These are phyloP conservation scores for Tuctoria greenei DNA, from an alignment of 176 grass and related monocot species.

Conservation along the genomic window DNA sequence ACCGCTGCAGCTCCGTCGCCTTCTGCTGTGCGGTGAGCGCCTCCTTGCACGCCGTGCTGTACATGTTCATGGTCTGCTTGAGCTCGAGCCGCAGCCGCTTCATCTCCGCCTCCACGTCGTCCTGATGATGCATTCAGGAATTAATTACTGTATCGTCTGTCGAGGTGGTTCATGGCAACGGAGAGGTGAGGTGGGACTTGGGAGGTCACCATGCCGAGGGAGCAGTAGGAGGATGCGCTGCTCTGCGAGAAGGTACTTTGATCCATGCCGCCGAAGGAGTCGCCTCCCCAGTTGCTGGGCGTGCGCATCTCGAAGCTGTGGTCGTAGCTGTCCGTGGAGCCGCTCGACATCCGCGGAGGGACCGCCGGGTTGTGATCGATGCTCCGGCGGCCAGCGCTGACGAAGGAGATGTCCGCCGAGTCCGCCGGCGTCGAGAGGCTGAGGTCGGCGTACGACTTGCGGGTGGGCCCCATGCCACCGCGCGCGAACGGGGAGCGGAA, in stretches of 20 bases:
- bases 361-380: slow-evolving; percentile 33
- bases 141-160: too few relatives aligned
- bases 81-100: slow-evolving; percentile 79
- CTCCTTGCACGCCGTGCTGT: slow-evolving; percentile 95
- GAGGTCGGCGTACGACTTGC: slow-evolving; percentile 57
- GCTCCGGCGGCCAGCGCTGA: slow-evolving; percentile 70
- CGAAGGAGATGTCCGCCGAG: slow-evolving; percentile 81
- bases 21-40: slow-evolving; percentile 76
- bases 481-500: slow-evolving; percentile 75
- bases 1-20: slow-evolving; percentile 69
- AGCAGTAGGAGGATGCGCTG: slow-evolving; percentile 67
- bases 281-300: slow-evolving; percentile 54
- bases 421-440: slow-evolving; percentile 54
- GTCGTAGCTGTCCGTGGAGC: slow-evolving; percentile 59
- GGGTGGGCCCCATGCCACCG: slow-evolving; percentile 15
- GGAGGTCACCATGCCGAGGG: slow-evolving; percentile 26
- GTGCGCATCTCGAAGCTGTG: slow-evolving; percentile 87
- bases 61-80: slow-evolving; percentile 98
- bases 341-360: slow-evolving; percentile 54
- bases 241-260: slow-evolving; percentile 59
- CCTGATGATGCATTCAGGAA: slow-evolving; percentile 12
- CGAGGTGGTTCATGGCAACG: too few relatives aligned
- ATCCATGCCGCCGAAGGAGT: slow-evolving; percentile 46
- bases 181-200: too few relatives aligned
- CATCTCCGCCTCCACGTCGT: slow-evolving; percentile 95